Conservation (phyloP, 495 filamentous ascomycete genomes). For the Tetracladium marchalianum region DNA sequence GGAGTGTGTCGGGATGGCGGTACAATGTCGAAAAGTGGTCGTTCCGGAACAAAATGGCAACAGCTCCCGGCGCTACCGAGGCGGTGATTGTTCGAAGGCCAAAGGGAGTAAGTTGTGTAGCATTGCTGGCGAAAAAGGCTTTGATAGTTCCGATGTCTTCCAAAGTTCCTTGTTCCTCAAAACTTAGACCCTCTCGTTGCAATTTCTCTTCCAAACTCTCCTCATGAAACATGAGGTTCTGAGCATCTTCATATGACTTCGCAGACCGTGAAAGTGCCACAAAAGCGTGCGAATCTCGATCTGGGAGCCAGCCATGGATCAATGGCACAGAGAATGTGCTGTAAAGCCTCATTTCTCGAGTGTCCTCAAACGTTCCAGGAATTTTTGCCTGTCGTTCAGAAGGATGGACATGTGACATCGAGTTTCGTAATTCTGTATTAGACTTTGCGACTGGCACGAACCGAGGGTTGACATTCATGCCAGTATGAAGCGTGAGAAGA, state of each 20-base stretch:
- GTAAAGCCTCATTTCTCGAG: conserved; percentile 77
- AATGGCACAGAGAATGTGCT: conserved; percentile 78
- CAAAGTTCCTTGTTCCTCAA: conserved; percentile 62
- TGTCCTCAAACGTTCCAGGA: conserved; percentile 71
- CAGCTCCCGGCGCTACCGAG: conserved; percentile 55
- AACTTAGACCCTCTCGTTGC: conserved; percentile 36
- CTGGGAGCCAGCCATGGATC: conserved; percentile 88
- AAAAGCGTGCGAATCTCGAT: conserved; percentile 48
- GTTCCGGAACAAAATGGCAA: conserved; percentile 90
- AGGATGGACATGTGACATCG: conserved; percentile 29
- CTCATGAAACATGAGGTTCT: conserved; percentile 76
- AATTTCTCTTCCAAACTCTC: conserved; percentile 82
- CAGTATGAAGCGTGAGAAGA: conserved; percentile 80
- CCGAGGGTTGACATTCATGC: conserved; percentile 96
- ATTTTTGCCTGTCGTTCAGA: conserved; percentile 35
- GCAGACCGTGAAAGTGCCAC: conserved; percentile 61
- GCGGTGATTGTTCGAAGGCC: conserved; percentile 64
- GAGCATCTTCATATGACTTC: conserved; percentile 79
- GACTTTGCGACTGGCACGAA: conserved; percentile 45
- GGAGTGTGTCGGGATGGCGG: conserved; percentile 58
- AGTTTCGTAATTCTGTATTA: conserved; percentile 32
- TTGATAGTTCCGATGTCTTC: conserved; percentile 77
- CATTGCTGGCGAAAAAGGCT: conserved; percentile 62
- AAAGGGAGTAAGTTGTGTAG: conserved; percentile 77
- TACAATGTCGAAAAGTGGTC: conserved; percentile 94